Evolutionary conservation across 331 rosid species (phyloP).

Genomic region (Quercus tomentella): DNA sequence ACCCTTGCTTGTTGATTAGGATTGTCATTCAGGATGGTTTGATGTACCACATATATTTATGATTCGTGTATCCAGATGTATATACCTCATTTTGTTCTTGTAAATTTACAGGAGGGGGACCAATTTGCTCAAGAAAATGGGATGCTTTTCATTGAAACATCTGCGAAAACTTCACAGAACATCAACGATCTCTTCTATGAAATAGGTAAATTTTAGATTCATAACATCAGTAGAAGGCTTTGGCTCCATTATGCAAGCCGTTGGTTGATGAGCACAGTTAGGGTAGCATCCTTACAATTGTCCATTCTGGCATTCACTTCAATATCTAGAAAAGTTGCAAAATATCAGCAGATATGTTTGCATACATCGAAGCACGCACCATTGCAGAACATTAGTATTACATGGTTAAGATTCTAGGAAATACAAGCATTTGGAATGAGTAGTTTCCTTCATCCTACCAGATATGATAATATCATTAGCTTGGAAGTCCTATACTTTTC

Average conservation of each 20-base stretch:
- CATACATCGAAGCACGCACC: neutral
- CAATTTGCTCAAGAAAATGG: slow-evolving; percentile 75
- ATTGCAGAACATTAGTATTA: neutral
- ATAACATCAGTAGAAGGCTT: neutral
- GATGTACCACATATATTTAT: neutral
- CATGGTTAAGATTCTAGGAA: neutral
- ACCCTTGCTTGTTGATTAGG: neutral
- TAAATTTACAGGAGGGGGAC: slow-evolving; percentile 59
- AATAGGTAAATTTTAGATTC: slow-evolving; percentile 44
- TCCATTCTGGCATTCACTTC: neutral
- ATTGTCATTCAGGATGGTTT: neutral
- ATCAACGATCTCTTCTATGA: slow-evolving; percentile 75
- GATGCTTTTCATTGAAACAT: slow-evolving; percentile 78
- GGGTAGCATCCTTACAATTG: neutral
- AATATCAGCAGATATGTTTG: neutral
- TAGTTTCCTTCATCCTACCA: neutral
- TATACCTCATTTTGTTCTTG: neutral
- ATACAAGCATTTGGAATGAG: neutral
- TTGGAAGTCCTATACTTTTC: neutral
- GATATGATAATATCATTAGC: neutral
- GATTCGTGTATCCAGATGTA: neutral
- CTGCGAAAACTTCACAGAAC: slow-evolving; percentile 75
- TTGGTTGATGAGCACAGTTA: neutral
- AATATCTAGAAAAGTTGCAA: neutral
- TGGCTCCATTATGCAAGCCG: neutral